Conservation (phyloP, 768 basidiomycete genomes). For the Suillus brevipes region DNA sequence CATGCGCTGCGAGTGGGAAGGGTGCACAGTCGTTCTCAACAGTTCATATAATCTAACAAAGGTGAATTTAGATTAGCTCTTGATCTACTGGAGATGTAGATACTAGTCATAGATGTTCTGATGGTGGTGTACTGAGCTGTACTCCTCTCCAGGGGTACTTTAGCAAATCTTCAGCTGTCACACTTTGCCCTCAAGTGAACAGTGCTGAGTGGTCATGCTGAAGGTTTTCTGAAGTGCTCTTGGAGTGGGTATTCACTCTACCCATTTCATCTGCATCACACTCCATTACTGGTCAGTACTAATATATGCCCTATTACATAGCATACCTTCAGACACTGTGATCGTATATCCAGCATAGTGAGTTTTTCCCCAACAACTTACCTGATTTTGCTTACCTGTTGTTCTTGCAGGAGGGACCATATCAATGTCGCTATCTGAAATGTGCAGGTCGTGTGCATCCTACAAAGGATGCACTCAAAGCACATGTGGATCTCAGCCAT, state of each 20-base stretch:
- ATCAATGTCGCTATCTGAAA: conserved; percentile 25
- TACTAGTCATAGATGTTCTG: conserved; percentile 12
- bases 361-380: neutral
- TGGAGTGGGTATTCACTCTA: conserved; percentile 10
- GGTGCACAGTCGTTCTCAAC: conserved; percentile 26
- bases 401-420: conserved; percentile 26
- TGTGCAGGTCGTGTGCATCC: conserved; percentile 29
- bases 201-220: conserved; percentile 15
- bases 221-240: conserved; percentile 23
- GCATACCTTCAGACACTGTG: conserved; percentile 30
- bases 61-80: conserved; percentile 22
- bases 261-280: neutral
- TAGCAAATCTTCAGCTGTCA: conserved; percentile 17
- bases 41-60: conserved; percentile 30
- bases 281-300: neutral
- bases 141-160: conserved; percentile 6
- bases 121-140: conserved; percentile 1
- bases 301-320: conserved; percentile 16
- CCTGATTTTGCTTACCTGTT: neutral
- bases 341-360: conserved; percentile 18
- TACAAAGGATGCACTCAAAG: conserved; percentile 20
- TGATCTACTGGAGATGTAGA: conserved; percentile 8
- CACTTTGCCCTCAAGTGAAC: conserved; percentile 10
- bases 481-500: conserved; percentile 32
- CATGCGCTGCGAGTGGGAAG: conserved; percentile 32